Conservation (phyloP, 1,139 yeast genomes). For the Meyerozyma elateridarum region DNA sequence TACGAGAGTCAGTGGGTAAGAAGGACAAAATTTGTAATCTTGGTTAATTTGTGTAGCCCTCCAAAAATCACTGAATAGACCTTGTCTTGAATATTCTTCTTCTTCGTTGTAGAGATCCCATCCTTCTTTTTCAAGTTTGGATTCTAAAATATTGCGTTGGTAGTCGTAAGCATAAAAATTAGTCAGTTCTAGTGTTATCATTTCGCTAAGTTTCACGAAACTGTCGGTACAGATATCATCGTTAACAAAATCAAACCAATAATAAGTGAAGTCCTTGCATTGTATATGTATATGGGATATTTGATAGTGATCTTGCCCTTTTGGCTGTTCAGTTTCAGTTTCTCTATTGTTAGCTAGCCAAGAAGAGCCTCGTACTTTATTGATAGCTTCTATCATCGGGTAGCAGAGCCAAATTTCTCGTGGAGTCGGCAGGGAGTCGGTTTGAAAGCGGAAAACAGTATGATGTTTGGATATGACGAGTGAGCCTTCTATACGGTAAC, state of each 20-base stretch:
- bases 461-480: constrained; percentile 82
- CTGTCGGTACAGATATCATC: constrained; percentile 64
- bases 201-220: constrained; percentile 62
- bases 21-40: constrained; percentile 63
- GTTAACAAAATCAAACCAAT: constrained; percentile 68
- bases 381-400: constrained; percentile 72
- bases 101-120: constrained; percentile 69
- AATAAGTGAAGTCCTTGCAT: constrained; percentile 84
- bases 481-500: constrained; percentile 60
- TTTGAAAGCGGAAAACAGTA: constrained; percentile 59
- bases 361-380: constrained; percentile 53
- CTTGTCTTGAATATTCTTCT: constrained; percentile 66
- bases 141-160: constrained; percentile 56
- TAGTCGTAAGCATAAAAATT: constrained; percentile 43
- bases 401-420: constrained; percentile 90
- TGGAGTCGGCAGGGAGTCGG: constrained; percentile 11
- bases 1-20: constrained; percentile 67
- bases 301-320: constrained; percentile 33
- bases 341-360: constrained; percentile 19
- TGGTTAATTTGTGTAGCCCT: constrained; percentile 61
- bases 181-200: constrained; percentile 43
- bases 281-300: constrained; percentile 59
- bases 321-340: constrained; percentile 1
- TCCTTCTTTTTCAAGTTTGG: constrained; percentile 53
- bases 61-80: constrained; percentile 53